Evolutionary conservation across 345 rosid species (phyloP), one percentile per base, ranked within the genome.

Genomic region (Populus tremula): DNA sequence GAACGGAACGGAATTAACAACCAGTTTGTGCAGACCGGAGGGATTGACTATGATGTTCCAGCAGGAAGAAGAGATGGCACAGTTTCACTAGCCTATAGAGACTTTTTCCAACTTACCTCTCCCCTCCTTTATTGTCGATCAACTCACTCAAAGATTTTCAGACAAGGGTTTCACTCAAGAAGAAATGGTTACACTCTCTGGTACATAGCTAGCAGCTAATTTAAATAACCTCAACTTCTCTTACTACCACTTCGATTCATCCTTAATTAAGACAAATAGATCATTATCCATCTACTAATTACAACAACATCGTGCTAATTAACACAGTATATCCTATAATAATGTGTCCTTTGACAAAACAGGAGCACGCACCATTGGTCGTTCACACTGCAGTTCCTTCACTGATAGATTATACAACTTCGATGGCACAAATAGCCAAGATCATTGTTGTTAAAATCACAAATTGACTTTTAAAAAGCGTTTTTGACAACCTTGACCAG

Each of bases 41-140:
- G 94, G 1, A 1, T 73, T n/a, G 86, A 83, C 33, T 90, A 87
- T 49, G 82, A 81, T 71, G 89, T 90, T 38, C 92, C 90, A 2
- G 88, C 88, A 0, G 94, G 92, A 65, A 85, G 92, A 83, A 88
- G 86, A 81, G 94, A 90, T 25, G 94, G 92, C 3, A 82, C 68
- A 78, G 77, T 79, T 74, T 90, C 94, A 8, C 20, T 70, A 2
- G 85, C 90, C 25, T 86, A 88, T 25, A 0, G 90, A 88, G 12
- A 47, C 77, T 5, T n/a, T 43, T 0, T 36, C 79, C 39, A 67
- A 80, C 77, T 39, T 80, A 21, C 79, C 79, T 53, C 10, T 64
- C 8, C 83, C 77, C 2, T 29, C 73, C 4, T 59, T 43, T 9
- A 66, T 27, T 27, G 73, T 76, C 45, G 38, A 23, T n/a, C 79